Percentiles rank a stretch among this genome's conserved stretches.
phyloP scores from a whole-genome alignment of 2,329 filamentous ascomycete genomes.

The Fusarium armeniacum region DNA sequence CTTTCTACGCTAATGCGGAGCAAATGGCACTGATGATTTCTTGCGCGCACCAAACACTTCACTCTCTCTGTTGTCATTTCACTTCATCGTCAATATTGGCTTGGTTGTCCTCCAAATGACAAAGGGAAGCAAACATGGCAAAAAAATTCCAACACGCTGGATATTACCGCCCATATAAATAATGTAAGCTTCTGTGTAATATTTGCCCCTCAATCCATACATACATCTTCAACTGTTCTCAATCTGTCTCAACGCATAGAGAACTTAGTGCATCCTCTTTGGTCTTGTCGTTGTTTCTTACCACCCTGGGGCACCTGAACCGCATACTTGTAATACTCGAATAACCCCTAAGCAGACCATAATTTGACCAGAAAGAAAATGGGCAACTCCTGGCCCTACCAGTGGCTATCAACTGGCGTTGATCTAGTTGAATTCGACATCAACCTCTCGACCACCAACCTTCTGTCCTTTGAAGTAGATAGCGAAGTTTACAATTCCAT shows the following conservation, averaged over 20 bases:
- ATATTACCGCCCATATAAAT: neutral
- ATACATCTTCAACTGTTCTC: neutral
- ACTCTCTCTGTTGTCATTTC: neutral
- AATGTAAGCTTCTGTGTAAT: neutral
- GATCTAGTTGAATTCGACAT: conserved; percentile 34
- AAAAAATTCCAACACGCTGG: neutral
- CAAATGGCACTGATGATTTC: neutral
- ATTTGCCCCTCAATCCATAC: neutral
- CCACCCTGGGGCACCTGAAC: neutral
- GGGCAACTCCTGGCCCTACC: accelerated
- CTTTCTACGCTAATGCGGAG: accelerated
- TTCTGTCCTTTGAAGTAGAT: conserved; percentile 19
- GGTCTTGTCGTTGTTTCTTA: neutral
- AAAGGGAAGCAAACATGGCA: neutral
- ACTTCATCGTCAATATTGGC: neutral
- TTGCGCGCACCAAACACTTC: neutral
- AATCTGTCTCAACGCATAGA: neutral
- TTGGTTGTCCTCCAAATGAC: neutral
- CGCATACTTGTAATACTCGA: accelerated
- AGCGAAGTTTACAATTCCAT: conserved; percentile 42
- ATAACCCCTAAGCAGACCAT: neutral
- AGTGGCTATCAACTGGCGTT: accelerated
- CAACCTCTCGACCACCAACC: conserved; percentile 39
- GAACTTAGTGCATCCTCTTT: neutral
- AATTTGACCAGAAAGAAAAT: accelerated